Conservation (phyloP, 306 rosid species). For the Rosa multiflora region DNA sequence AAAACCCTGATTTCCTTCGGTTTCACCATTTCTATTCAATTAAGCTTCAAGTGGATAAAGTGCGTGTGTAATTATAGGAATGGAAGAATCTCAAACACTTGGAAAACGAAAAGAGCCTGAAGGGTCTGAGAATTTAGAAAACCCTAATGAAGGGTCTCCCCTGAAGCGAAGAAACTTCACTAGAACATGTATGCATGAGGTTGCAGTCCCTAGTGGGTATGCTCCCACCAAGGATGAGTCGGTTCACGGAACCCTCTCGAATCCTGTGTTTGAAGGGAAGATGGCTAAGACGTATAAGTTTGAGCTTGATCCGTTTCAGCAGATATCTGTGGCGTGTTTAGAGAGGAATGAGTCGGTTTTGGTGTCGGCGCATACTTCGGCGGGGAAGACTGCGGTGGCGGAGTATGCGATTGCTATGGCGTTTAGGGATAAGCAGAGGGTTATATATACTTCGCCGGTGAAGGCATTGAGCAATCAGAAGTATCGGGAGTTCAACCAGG, state of each 20-base stretch:
- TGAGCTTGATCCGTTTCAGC: constrained; percentile 88
- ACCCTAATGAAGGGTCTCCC: constrained; percentile 15
- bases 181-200: constrained; percentile 91
- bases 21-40: not conserved
- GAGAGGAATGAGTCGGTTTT: constrained; percentile 87
- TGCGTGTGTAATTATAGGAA: constrained; percentile 1
- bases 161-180: constrained; percentile 36
- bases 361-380: constrained; percentile 97
- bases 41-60: not conserved
- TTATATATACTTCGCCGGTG: constrained; percentile 83
- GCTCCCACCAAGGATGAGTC: constrained; percentile 51
- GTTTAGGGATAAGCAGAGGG: constrained; percentile 85
- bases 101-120: constrained; percentile 54
- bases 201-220: constrained; percentile 77
- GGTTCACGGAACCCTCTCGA: constrained; percentile 70
- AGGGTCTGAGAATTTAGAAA: constrained; percentile 19
- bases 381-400: constrained; percentile 95
- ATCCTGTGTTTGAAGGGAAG: constrained; percentile 56
- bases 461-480: constrained; percentile 95
- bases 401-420: constrained; percentile 97
- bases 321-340: constrained; percentile 77
- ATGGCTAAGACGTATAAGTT: constrained; percentile 70
- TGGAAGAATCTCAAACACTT: constrained; percentile 53
- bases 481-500: constrained; percentile 80
- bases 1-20: not conserved